Evolutionary conservation across 2,329 filamentous ascomycete species (phyloP).

Genomic region (Conoideocrella luteorostrata): DNA sequence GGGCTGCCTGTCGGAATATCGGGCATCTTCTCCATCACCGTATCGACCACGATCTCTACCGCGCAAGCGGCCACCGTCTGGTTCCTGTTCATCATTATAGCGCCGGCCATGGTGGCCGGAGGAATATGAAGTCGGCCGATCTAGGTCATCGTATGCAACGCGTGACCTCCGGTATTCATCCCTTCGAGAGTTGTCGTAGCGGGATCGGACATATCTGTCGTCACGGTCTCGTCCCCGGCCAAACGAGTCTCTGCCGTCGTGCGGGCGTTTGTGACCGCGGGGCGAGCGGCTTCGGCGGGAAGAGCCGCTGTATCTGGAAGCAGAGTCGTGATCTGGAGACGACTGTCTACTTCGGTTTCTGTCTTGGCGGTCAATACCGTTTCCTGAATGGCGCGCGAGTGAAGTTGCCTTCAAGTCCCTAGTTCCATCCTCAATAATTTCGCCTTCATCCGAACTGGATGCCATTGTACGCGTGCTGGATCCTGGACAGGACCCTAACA

Average conservation of each 20-base stretch:
- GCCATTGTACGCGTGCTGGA: conserved; percentile 24
- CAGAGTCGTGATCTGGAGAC: conserved; percentile 48
- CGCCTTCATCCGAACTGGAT: conserved; percentile 75
- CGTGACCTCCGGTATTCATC: conserved; percentile 42
- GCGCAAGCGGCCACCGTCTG: conserved; percentile 12
- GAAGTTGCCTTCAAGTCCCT: conserved; percentile 75
- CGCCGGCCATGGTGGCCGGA: conserved; percentile 5
- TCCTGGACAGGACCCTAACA: conserved; percentile 9
- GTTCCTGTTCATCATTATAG: conserved; percentile 36
- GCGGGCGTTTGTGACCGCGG: conserved; percentile 59
- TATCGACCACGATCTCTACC: conserved; percentile 28
- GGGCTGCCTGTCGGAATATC: conserved; percentile 43
- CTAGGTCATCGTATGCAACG: conserved; percentile 50
- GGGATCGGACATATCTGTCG: conserved; percentile 52
- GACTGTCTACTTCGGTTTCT: conserved; percentile 63
- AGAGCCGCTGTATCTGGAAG: conserved; percentile 34
- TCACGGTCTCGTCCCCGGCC: conserved; percentile 42
- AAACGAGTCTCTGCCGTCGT: conserved; percentile 54
- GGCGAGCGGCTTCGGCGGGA: conserved; percentile 52
- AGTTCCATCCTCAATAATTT: conserved; percentile 71
- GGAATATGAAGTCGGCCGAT: conserved; percentile 37
- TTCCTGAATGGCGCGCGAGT: conserved; percentile 68
- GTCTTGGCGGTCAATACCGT: conserved; percentile 86
- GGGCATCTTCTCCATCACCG: conserved; percentile 16
- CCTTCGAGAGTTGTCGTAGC: conserved; percentile 52